Conservation (phyloP, 2,329 filamentous ascomycete genomes). For the Dactylellina sp. region DNA sequence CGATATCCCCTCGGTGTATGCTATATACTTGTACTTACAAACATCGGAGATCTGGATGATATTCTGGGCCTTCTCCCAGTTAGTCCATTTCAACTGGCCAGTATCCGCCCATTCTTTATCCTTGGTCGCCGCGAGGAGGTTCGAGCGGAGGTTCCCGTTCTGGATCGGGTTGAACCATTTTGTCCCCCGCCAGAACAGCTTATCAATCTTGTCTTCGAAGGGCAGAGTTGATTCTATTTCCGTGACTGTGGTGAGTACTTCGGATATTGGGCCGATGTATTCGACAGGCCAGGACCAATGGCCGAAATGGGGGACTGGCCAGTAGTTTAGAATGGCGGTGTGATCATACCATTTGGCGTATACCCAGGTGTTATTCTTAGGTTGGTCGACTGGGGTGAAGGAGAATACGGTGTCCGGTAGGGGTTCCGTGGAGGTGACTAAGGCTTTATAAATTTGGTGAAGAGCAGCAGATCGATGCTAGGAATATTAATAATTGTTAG, state of each 20-base stretch:
- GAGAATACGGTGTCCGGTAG: slow-evolving; percentile 54
- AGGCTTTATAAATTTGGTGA: slow-evolving; percentile 47
- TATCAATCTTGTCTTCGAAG: slow-evolving; percentile 62
- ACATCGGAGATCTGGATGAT: slow-evolving; percentile 68
- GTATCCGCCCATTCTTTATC: slow-evolving; percentile 68
- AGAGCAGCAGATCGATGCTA: slow-evolving; percentile 50
- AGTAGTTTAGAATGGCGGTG: slow-evolving; percentile 45
- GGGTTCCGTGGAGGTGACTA: slow-evolving; percentile 41
- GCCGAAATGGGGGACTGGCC: slow-evolving; percentile 54
- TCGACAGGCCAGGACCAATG: slow-evolving; percentile 54
- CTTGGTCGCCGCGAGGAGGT: slow-evolving; percentile 63
- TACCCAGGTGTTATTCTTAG: slow-evolving; percentile 53
- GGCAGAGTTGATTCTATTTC: slow-evolving; percentile 54
- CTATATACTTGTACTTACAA: slow-evolving; percentile 68
- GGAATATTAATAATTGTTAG: background rate
- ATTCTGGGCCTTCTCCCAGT: slow-evolving; percentile 64
- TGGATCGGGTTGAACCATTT: slow-evolving; percentile 67
- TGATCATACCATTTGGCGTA: slow-evolving; percentile 57
- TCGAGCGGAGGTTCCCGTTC: slow-evolving; percentile 64
- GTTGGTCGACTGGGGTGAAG: slow-evolving; percentile 51
- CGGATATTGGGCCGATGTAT: slow-evolving; percentile 46
- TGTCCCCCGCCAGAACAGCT: slow-evolving; percentile 66
- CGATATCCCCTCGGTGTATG: slow-evolving; percentile 70
- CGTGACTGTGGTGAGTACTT: slow-evolving; percentile 28
- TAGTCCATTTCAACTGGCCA: slow-evolving; percentile 64